phyloP scores from a whole-genome alignment of 352 stramenopile genomes.

The Pseudoperonospora humuli region DNA sequence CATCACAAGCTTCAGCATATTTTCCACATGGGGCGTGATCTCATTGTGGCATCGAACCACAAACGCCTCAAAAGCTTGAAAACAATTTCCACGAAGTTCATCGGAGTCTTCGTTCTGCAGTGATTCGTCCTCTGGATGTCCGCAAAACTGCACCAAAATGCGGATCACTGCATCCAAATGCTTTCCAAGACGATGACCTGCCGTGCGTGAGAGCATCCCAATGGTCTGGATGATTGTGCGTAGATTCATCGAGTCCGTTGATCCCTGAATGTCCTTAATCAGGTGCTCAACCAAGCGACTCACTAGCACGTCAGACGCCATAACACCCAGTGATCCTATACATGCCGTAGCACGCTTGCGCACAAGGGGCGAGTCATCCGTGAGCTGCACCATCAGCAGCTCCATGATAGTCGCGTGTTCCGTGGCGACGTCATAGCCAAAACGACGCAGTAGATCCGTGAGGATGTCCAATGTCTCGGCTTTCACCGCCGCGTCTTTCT shows the following conservation, averaged over 20 bases:
- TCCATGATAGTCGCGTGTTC: conserved; percentile 89
- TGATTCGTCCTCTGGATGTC: conserved; percentile 85
- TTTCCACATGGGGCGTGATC: conserved; percentile 91
- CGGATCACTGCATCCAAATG: conserved; percentile 95
- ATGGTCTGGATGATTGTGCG: conserved; percentile 95
- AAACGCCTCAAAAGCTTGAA: conserved; percentile 97
- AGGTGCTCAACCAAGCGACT: conserved; percentile 90
- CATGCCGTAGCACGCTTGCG: conserved; percentile 94
- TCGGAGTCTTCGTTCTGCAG: conserved; percentile 92
- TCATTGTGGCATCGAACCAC: conserved; percentile 93
- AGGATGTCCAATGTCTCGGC: conserved; percentile 95
- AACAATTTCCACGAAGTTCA: conserved; percentile 96
- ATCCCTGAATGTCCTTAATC: conserved; percentile 85
- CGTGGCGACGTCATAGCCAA: conserved; percentile 86
- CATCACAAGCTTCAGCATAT: conserved; percentile 86
- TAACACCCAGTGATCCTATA: conserved; percentile 92
- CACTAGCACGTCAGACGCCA: conserved; percentile 92
- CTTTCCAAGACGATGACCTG: conserved; percentile 92
- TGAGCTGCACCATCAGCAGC: conserved; percentile 78
- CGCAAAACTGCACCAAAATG: conserved; percentile 94
- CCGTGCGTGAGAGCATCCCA: conserved; percentile 92
- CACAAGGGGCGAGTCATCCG: conserved; percentile 80
- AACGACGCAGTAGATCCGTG: conserved; percentile 94
- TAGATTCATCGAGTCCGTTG: conserved; percentile 63
- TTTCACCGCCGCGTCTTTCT: conserved; percentile 79